Percentiles rank a stretch among this genome's conserved stretches.
These are phyloP conservation scores for Sporisorium graminicola DNA, from an alignment of 1,284 basidiomycete species.

Conservation along the genomic window DNA sequence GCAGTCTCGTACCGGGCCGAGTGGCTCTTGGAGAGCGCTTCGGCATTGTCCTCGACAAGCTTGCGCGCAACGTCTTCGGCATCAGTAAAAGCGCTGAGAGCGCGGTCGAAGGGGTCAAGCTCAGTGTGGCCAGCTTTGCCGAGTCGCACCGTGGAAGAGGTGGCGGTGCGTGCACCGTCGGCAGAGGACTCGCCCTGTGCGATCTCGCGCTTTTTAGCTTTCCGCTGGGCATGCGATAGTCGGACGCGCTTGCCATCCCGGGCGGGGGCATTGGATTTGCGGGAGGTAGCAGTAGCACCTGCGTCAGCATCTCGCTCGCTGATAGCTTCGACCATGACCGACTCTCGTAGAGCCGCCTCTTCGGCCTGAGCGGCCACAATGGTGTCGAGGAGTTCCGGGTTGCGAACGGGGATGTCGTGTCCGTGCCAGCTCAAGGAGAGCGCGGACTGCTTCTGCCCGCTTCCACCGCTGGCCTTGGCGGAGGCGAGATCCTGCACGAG, in stretches of 20 bases:
- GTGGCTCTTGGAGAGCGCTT: constrained; percentile 66
- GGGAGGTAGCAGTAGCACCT: constrained; percentile 2
- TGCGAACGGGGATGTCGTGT: constrained; percentile 84
- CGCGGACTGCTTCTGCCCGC: constrained; percentile 71
- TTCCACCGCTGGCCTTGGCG: constrained; percentile 63
- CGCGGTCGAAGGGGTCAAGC: constrained; percentile 67
- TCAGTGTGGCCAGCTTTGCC: constrained; percentile 51
- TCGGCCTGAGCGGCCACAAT: constrained; percentile 85
- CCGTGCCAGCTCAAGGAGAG: constrained; percentile 82
- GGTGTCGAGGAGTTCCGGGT: constrained; percentile 90
- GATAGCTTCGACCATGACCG: constrained; percentile 62
- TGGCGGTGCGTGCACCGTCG: constrained; percentile 30
- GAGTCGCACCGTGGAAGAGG: constrained; percentile 28
- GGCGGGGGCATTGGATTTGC: constrained; percentile 18
- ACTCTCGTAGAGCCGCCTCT: constrained; percentile 71
- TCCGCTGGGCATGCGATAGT: constrained; percentile 65
- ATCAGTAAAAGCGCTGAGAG: constrained; percentile 63
- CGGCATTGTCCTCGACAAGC: constrained; percentile 66
- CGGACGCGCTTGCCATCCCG: constrained; percentile 46
- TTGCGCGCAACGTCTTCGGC: constrained; percentile 63
- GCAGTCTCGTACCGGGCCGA: constrained; percentile 63
- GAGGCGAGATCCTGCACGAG: constrained; percentile 74
- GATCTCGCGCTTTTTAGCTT: constrained; percentile 61
- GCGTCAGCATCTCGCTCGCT: constrained; percentile 19
- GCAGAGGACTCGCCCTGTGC: constrained; percentile 27